A percentile compares a stretch with the other conserved stretches of the same genome.
These are phyloP conservation scores for Linum usitatissimum DNA, from an alignment of 345 rosid species.

Conservation along the genomic window DNA sequence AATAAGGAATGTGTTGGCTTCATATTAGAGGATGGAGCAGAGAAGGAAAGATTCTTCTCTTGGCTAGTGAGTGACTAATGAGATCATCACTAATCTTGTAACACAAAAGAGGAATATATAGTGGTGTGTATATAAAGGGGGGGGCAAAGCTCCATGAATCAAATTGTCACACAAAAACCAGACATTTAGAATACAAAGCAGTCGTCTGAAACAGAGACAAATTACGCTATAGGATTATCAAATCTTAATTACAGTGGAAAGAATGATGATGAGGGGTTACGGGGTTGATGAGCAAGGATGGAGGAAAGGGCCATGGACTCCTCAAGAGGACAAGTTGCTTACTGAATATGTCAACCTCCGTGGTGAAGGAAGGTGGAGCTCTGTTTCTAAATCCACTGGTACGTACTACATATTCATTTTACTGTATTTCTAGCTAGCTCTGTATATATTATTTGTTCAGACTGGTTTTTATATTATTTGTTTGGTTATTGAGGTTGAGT, in stretches of 20 bases:
- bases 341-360: slow-evolving; percentile 38
- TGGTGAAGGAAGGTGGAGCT: slow-evolving; percentile 86
- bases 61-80: slow-evolving; percentile 18
- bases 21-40: slow-evolving; percentile 8
- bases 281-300: slow-evolving; percentile 43
- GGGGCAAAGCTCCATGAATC: not conserved
- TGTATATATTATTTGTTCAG: no score
- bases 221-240: slow-evolving; percentile 3
- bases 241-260: slow-evolving; percentile 7
- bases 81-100: slow-evolving; percentile 21
- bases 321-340: slow-evolving; percentile 65
- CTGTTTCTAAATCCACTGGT: slow-evolving; percentile 59
- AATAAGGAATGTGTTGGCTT: slow-evolving; percentile 16
- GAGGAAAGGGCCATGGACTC: slow-evolving; percentile 89
- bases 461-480: no score
- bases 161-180: slow-evolving; percentile 26
- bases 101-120: slow-evolving; percentile 6
- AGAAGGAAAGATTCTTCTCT: slow-evolving; percentile 8
- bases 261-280: slow-evolving; percentile 21
- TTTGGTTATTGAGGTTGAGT: no score
- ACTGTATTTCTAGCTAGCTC: not conserved
- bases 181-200: slow-evolving; percentile 9
- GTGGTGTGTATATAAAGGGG: slow-evolving; percentile 10
- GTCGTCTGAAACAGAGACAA: not conserved
- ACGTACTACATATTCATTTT: slow-evolving; percentile 25